Evolutionary conservation across 306 rosid genomes (phyloP).

Genomic region (Morella rubra): DNA sequence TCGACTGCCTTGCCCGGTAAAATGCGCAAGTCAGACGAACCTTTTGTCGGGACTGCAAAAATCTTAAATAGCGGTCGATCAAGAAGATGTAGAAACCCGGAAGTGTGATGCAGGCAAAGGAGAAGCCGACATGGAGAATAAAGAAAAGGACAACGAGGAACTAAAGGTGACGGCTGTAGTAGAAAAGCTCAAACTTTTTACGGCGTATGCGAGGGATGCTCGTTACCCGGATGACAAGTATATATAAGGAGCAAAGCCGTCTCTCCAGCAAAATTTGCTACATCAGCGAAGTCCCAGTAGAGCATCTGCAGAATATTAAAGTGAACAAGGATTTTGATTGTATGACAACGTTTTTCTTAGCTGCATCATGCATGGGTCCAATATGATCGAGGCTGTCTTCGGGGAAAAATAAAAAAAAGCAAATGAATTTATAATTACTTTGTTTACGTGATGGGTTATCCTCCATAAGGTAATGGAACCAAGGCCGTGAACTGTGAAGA

Average conservation of each 20-base stretch:
- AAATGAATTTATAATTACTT: constrained; percentile 30
- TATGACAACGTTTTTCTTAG: no score
- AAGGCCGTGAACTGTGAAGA: constrained; percentile 74
- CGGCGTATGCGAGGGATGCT: constrained; percentile 60
- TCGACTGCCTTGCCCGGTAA: constrained; percentile 60
- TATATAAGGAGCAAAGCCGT: constrained; percentile 53
- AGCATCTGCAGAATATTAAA: constrained; percentile 45
- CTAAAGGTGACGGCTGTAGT: constrained; percentile 72
- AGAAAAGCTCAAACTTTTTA: constrained; percentile 67
- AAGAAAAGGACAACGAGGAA: constrained; percentile 60
- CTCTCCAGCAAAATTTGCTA: constrained; percentile 73
- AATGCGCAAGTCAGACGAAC: constrained; percentile 51
- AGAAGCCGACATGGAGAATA: constrained; percentile 67
- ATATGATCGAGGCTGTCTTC: no score
- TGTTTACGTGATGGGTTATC: constrained; percentile 7
- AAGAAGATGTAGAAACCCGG: constrained; percentile 80
- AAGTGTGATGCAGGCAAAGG: constrained; percentile 48
- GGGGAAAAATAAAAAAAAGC: not conserved
- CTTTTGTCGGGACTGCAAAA: constrained; percentile 51
- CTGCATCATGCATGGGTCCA: no score
- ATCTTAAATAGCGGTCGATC: constrained; percentile 71
- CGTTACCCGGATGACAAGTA: constrained; percentile 59
- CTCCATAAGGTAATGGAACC: constrained; percentile 49
- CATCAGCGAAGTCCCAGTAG: constrained; percentile 46
- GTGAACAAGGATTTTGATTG: not conserved